These are phyloP conservation scores for Talaromyces islandicus DNA, from an alignment of 2,329 filamentous ascomycete genomes.

Conservation along the genomic window DNA sequence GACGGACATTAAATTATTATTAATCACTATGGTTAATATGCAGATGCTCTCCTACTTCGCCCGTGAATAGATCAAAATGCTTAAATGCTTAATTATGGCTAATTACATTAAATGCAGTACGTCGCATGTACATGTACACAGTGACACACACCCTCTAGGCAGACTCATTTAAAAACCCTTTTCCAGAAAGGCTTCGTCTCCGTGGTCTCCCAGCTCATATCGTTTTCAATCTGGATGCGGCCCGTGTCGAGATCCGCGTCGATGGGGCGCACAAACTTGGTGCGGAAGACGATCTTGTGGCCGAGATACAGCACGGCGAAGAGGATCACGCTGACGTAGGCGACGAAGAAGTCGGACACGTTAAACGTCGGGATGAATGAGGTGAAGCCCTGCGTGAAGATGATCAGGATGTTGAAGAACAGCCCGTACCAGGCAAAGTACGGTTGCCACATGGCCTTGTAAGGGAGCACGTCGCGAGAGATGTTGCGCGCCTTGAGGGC, in stretches of 20 bases:
- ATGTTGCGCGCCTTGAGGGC: slow-evolving; percentile 53
- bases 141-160: background rate
- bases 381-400: slow-evolving; percentile 64
- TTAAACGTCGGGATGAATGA: slow-evolving; percentile 50
- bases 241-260: slow-evolving; percentile 42
- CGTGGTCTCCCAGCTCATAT: slow-evolving; percentile 29
- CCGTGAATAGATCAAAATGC: background rate
- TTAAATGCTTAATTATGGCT: background rate
- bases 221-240: slow-evolving; percentile 24
- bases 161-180: slow-evolving; percentile 12
- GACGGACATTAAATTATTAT: no score
- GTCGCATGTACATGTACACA: background rate
- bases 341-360: slow-evolving; percentile 58
- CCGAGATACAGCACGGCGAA: slow-evolving; percentile 51
- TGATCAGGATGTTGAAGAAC: slow-evolving; percentile 59
- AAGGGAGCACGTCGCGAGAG: slow-evolving; percentile 52
- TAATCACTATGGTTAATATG: no score
- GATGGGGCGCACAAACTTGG: slow-evolving; percentile 34
- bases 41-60: no score
- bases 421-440: slow-evolving; percentile 61
- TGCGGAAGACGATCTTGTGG: slow-evolving; percentile 42
- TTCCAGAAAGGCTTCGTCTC: slow-evolving; percentile 25
- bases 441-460: slow-evolving; percentile 57
- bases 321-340: slow-evolving; percentile 59
- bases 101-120: background rate